phyloP scores from a whole-genome alignment of 2,329 filamentous ascomycete species.

The Ustilaginoidea virens region DNA sequence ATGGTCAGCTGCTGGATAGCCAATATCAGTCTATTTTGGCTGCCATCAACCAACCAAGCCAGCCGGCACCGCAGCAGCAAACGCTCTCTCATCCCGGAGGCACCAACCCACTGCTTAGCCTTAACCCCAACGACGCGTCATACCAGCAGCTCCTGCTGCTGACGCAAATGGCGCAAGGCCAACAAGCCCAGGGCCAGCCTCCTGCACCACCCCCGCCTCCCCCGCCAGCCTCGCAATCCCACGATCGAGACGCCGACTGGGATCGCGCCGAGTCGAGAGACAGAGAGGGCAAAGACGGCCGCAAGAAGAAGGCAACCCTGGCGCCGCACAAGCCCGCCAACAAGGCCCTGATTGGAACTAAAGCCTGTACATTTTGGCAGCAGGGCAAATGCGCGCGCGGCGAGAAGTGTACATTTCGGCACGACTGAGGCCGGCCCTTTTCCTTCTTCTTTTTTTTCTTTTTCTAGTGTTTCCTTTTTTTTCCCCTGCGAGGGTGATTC shows the following conservation, averaged over 20 bases:
- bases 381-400: slow-evolving; percentile 60
- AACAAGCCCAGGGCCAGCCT: slow-evolving; percentile 10
- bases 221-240: slow-evolving; percentile 1
- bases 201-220: slow-evolving; percentile 9
- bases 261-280: slow-evolving; percentile 18
- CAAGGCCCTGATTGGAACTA: slow-evolving; percentile 45
- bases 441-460: no score
- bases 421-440: slow-evolving; percentile 30
- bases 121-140: slow-evolving; percentile 23
- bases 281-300: slow-evolving; percentile 20
- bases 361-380: slow-evolving; percentile 54
- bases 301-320: slow-evolving; percentile 25
- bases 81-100: slow-evolving; percentile 7
- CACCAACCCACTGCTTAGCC: slow-evolving; percentile 10
- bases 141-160: slow-evolving; percentile 25
- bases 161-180: slow-evolving; percentile 20
- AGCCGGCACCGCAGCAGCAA: slow-evolving; percentile 11
- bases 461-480: no score
- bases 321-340: slow-evolving; percentile 31
- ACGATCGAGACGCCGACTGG: slow-evolving; percentile 4
- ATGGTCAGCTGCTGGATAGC: slow-evolving; percentile 17
- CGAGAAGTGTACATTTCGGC: slow-evolving; percentile 58
- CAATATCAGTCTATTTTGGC: slow-evolving; percentile 29
- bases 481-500: no score
- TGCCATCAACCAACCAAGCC: slow-evolving; percentile 23